Evolutionary conservation across 2,329 filamentous ascomycete species (phyloP), one percentile per base, ranked within the genome.

Genomic region (Gremmenia infestans): DNA sequence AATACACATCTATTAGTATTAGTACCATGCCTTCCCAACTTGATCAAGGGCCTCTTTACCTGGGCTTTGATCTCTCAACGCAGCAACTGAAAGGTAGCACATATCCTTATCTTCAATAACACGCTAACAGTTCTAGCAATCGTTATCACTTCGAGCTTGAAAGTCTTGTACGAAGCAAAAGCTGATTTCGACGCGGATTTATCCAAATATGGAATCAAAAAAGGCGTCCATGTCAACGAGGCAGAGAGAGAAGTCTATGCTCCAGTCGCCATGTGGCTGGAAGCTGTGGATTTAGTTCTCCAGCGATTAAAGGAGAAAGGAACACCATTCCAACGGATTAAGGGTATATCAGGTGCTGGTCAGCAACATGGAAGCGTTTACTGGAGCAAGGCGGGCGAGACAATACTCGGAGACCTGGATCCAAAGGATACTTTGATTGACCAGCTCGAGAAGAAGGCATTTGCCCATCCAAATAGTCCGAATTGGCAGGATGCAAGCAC

Each of bases 401-500:
- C 72, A 7, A 68, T 87, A 45, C 79, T 97, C 45, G 74, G 71
- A 4, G 74, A 67, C 12, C 74, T 97, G 45, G 78, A 89, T 62
- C 69, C 79, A 2, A 73, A 73, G 19, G 81, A 81, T 69, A 74
- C 79, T 0, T 75, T 97, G 48, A 79, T 88, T 50, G 84, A 88
- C 58, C 91, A 96, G 74, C 76, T 97, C 25, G 73, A 72, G 56
- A 67, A 72, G 25, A 74, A 76, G 9, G 88, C 87, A 0, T 89
- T 97, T 68, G 88, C 91, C 15, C 88, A 95, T 71, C 86, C 88
- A 4, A 92, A 86, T 74, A 91, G 90, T 62, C 94, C 94, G 7
- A 99, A 97, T 72, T 99, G 94, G 94, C 94, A 97, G 74, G 94
- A 99, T 72, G 88, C 92, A 59, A 96, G 91, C 74, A 97, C 94